Conservation (phyloP, 768 basidiomycete species). For the Mycena sanguinolenta region DNA sequence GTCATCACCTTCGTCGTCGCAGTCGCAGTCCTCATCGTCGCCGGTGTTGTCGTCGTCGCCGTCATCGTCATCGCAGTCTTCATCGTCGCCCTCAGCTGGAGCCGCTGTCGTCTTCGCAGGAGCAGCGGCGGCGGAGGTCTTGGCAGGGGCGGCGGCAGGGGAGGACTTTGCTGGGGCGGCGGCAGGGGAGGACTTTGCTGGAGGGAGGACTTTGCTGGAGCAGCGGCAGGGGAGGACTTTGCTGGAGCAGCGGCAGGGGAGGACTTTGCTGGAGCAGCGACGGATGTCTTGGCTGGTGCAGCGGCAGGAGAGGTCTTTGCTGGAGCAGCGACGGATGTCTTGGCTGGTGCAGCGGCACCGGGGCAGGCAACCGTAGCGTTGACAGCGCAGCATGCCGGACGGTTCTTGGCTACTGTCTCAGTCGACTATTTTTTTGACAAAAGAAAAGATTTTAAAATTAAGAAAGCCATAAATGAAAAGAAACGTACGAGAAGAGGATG, state of each 20-base stretch:
- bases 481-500: conserved; percentile 72
- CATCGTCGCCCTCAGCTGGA: conserved; percentile 41
- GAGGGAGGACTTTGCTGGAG: not conserved
- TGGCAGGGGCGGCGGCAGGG: conserved; percentile 37
- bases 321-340: too few relatives aligned
- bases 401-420: conserved; percentile 61
- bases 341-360: not conserved
- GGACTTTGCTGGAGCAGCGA: too few relatives aligned
- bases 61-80: conserved; percentile 47
- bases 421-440: conserved; percentile 53
- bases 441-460: not conserved
- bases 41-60: conserved; percentile 52
- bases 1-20: conserved; percentile 49
- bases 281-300: too few relatives aligned
- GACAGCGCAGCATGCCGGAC: conserved; percentile 68
- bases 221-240: not conserved
- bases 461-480: not conserved
- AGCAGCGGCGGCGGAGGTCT: conserved; percentile 40
- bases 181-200: conserved; percentile 25
- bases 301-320: too few relatives aligned
- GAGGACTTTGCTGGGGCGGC: conserved; percentile 27
- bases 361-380: conserved; percentile 42
- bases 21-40: conserved; percentile 43
- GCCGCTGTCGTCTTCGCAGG: conserved; percentile 41
- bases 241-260: not conserved